Conservation (phyloP, 768 basidiomycete species). For the Trichaptum fuscoviolaceum region DNA sequence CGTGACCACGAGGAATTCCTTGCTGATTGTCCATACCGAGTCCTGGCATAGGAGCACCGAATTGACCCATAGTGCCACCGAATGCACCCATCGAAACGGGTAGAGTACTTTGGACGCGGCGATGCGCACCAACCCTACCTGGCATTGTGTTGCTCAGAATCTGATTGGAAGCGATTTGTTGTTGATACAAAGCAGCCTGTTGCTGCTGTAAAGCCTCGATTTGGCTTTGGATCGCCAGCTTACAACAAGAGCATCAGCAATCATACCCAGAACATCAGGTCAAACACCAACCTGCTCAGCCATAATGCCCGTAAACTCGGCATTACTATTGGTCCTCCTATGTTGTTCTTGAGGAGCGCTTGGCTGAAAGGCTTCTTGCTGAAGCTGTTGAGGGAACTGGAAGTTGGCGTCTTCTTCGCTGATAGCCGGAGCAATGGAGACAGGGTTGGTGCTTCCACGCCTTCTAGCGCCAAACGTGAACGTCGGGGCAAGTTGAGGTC, state of each 20-base stretch:
- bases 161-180: constrained; percentile 84
- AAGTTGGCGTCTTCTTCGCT: constrained; percentile 79
- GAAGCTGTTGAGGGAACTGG: constrained; percentile 72
- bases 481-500: constrained; percentile 85
- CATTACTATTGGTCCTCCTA: constrained; percentile 54
- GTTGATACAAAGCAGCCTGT: constrained; percentile 85
- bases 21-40: constrained; percentile 57
- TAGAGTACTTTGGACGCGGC: constrained; percentile 83
- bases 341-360: constrained; percentile 32
- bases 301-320: constrained; percentile 87
- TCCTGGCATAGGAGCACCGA: constrained; percentile 47
- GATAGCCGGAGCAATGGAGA: constrained; percentile 64
- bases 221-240: constrained; percentile 88
- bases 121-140: constrained; percentile 47
- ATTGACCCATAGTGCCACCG: constrained; percentile 62
- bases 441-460: constrained; percentile 41
- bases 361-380: constrained; percentile 27
- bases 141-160: constrained; percentile 36
- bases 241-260: constrained; percentile 10
- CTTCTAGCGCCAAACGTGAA: constrained; percentile 82
- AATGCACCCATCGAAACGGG: constrained; percentile 48
- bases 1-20: constrained; percentile 77
- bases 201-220: constrained; percentile 89
- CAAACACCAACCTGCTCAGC: constrained; percentile 74
- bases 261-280: background rate